Conservation (phyloP, 1,139 yeast species). For the Geotrichum europaeum region DNA sequence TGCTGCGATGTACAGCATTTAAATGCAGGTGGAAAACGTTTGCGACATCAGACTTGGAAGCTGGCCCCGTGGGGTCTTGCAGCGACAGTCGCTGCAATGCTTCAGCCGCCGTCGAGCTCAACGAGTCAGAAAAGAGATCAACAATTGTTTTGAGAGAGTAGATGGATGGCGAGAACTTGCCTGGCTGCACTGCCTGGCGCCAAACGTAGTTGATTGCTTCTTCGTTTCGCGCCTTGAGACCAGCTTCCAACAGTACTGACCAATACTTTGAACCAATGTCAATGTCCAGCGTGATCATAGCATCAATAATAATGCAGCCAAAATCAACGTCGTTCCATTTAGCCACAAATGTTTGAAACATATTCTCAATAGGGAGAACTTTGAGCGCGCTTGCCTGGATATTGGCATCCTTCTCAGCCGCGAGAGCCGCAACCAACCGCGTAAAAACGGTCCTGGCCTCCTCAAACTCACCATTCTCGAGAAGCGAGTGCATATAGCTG, state of each 20-base stretch:
- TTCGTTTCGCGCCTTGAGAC: not conserved
- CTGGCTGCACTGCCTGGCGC: constrained; percentile 6
- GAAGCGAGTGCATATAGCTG: constrained; percentile 7
- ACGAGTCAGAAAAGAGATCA: constrained; percentile 2
- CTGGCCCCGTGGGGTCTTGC: not conserved
- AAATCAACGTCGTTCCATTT: constrained; percentile 5
- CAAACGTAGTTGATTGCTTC: constrained; percentile 9
- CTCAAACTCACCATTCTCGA: constrained; percentile 9
- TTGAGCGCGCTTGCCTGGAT: not conserved
- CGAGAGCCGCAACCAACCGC: not conserved
- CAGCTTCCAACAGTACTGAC: constrained; percentile 4
- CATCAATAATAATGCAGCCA: not conserved
- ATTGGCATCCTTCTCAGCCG: not conserved
- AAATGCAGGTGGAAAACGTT: not conserved
- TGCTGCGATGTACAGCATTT: not conserved
- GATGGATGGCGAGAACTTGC: constrained; percentile 5
- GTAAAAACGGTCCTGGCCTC: constrained; percentile 1
- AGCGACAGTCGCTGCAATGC: constrained; percentile 7
- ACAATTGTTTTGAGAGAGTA: constrained; percentile 2
- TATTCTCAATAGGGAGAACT: constrained; percentile 2
- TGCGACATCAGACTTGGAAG: not conserved
- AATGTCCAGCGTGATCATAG: not conserved
- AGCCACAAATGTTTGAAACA: constrained; percentile 3
- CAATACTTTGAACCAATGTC: constrained; percentile 6
- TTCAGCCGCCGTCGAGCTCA: not conserved